phyloP scores from a whole-genome alignment of 164 flowering plant species.

The Santalum album region DNA sequence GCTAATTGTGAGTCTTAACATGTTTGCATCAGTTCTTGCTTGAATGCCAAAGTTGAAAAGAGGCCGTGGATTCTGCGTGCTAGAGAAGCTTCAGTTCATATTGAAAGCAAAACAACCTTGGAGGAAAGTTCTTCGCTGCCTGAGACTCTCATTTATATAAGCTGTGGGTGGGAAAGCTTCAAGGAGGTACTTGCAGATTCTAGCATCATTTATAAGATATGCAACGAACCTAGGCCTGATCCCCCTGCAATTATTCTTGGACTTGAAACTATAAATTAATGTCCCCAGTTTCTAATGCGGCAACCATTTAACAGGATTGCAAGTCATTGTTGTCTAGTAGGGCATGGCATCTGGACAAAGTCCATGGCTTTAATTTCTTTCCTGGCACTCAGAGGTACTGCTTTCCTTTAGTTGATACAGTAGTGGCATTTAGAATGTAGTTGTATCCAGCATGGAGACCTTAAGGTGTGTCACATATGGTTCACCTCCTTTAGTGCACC shows the following conservation, averaged over 20 bases:
- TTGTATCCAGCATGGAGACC: too few relatives aligned
- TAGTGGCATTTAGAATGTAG: too few relatives aligned
- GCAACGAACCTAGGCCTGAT: neutral
- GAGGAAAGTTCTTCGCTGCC: constrained; percentile 47
- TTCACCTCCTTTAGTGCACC: too few relatives aligned
- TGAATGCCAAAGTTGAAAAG: constrained; percentile 62
- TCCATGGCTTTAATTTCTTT: constrained; percentile 87
- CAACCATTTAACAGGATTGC: constrained; percentile 57
- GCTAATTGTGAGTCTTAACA: neutral
- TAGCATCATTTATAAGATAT: neutral
- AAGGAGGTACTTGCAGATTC: constrained; percentile 51
- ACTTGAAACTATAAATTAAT: neutral
- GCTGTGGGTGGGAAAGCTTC: constrained; percentile 98
- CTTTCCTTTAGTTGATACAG: neutral
- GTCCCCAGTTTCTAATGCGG: constrained; percentile 7
- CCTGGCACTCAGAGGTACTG: constrained; percentile 88
- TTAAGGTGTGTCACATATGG: too few relatives aligned
- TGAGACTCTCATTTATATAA: constrained; percentile 77
- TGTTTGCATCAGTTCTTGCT: constrained; percentile 22
- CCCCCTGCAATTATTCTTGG: neutral
- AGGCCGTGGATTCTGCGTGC: constrained; percentile 92
- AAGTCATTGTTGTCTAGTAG: constrained; percentile 55
- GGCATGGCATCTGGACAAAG: constrained; percentile 79
- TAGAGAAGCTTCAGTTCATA: constrained; percentile 54
- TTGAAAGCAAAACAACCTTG: constrained; percentile 32